Evolutionary conservation across 345 rosid genomes (phyloP).

Genomic region (Ricinus communis): DNA sequence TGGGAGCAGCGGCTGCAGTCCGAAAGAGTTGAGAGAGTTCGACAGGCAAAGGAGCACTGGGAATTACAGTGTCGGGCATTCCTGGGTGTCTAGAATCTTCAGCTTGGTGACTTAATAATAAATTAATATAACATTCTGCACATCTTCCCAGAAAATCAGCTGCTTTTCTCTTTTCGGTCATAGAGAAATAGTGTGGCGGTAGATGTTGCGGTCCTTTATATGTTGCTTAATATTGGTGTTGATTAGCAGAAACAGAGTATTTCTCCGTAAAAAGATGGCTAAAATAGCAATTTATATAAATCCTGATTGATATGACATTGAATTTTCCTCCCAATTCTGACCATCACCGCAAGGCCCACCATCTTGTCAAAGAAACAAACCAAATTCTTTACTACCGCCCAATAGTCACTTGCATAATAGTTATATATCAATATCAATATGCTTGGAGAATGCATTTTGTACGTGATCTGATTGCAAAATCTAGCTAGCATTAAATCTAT

Average conservation of each 20-base stretch:
- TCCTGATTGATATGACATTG: background rate
- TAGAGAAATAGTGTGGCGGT: background rate
- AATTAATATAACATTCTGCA: background rate
- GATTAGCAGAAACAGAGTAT: background rate
- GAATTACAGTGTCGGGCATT: conserved; percentile 71
- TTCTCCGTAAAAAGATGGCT: too few species aligned
- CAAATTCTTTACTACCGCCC: too few species aligned
- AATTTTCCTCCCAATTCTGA: too few species aligned
- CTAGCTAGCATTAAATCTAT: too few species aligned
- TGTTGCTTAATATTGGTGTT: background rate
- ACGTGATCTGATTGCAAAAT: too few species aligned
- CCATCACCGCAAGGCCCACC: too few species aligned
- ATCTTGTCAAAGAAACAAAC: too few species aligned
- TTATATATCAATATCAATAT: too few species aligned
- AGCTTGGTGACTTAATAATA: background rate
- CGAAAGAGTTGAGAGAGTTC: conserved; percentile 70
- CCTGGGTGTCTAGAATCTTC: conserved; percentile 43
- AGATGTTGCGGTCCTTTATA: background rate
- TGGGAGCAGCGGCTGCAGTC: conserved; percentile 69
- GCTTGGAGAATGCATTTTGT: too few species aligned
- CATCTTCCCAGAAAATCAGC: background rate
- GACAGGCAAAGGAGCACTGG: conserved; percentile 81
- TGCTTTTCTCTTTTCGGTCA: background rate
- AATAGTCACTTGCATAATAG: too few species aligned
- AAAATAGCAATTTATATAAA: too few species aligned